phyloP scores from a whole-genome alignment of 1,139 yeast species.

The Suhomyces bokatorum region DNA sequence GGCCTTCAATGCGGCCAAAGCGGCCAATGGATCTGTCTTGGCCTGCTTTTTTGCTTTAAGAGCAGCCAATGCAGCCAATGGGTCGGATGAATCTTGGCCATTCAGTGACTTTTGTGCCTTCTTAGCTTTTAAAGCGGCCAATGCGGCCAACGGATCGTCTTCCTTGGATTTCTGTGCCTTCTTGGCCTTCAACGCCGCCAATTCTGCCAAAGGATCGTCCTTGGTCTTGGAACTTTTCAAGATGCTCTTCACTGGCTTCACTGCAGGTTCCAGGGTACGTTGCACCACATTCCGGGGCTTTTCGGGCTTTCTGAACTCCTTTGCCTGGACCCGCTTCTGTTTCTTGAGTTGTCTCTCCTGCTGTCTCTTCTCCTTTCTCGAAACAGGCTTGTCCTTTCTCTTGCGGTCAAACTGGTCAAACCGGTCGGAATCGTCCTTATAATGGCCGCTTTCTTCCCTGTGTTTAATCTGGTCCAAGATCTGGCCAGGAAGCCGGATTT shows the following conservation, averaged over 20 bases:
- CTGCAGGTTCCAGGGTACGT: not conserved
- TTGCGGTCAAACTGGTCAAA: slow-evolving; percentile 29
- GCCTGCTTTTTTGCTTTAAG: slow-evolving; percentile 21
- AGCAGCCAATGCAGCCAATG: slow-evolving; percentile 19
- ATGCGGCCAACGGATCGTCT: slow-evolving; percentile 15
- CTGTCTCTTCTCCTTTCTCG: slow-evolving; percentile 60
- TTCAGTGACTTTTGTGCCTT: slow-evolving; percentile 11
- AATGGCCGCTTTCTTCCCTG: slow-evolving; percentile 44
- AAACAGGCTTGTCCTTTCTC: slow-evolving; percentile 28
- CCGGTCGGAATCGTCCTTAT: slow-evolving; percentile 39
- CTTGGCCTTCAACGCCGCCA: slow-evolving; percentile 10
- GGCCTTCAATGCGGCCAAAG: slow-evolving; percentile 44
- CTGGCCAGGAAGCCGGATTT: slow-evolving; percentile 65
- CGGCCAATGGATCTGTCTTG: slow-evolving; percentile 41
- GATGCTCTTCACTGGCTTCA: slow-evolving; percentile 2
- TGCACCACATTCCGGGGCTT: not conserved
- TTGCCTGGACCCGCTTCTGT: slow-evolving; percentile 28
- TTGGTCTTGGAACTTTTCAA: not conserved
- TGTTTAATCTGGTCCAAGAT: slow-evolving; percentile 63
- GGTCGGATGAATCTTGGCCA: slow-evolving; percentile 4
- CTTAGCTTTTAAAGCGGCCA: slow-evolving; percentile 16
- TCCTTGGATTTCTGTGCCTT: slow-evolving; percentile 3
- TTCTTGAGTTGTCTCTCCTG: slow-evolving; percentile 55
- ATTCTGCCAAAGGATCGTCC: not conserved
- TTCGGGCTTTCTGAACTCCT: slow-evolving; percentile 1